A percentile compares a stretch with the other conserved stretches of the same genome.
phyloP scores from a whole-genome alignment of 768 basidiomycete species.

The Pilatotrama ljubarskyi region DNA sequence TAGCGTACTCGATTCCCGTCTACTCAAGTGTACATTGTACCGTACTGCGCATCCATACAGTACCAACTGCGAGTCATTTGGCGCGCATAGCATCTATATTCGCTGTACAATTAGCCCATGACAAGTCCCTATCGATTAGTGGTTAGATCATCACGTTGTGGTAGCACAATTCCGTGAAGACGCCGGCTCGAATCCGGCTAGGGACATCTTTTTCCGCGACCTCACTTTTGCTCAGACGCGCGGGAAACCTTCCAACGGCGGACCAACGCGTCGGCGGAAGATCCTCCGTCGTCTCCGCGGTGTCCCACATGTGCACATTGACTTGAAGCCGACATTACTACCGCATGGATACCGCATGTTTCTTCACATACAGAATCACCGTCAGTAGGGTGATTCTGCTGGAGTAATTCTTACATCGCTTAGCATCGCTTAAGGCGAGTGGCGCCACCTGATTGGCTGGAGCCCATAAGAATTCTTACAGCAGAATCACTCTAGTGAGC shows the following conservation, averaged over 20 bases:
- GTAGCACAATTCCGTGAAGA: constrained; percentile 26
- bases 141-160: constrained; percentile 28
- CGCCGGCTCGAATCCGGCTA: constrained; percentile 26
- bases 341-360: too few relatives aligned
- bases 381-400: too few relatives aligned
- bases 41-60: not conserved
- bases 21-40: not conserved
- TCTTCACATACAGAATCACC: too few relatives aligned
- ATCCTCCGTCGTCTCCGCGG: too few relatives aligned
- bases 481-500: too few relatives aligned
- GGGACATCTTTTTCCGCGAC: constrained; percentile 14
- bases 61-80: not conserved
- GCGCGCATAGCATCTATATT: not conserved
- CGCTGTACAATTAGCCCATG: not conserved
- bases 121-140: constrained; percentile 26
- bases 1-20: not conserved
- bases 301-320: too few relatives aligned
- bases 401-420: too few relatives aligned
- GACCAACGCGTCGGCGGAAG: too few relatives aligned
- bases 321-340: not conserved
- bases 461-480: too few relatives aligned
- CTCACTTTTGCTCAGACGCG: not conserved
- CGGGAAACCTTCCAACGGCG: not conserved
- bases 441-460: too few relatives aligned
- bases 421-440: too few relatives aligned